Conservation (phyloP, 2,329 filamentous ascomycete genomes). For the Colletotrichum sp. region DNA sequence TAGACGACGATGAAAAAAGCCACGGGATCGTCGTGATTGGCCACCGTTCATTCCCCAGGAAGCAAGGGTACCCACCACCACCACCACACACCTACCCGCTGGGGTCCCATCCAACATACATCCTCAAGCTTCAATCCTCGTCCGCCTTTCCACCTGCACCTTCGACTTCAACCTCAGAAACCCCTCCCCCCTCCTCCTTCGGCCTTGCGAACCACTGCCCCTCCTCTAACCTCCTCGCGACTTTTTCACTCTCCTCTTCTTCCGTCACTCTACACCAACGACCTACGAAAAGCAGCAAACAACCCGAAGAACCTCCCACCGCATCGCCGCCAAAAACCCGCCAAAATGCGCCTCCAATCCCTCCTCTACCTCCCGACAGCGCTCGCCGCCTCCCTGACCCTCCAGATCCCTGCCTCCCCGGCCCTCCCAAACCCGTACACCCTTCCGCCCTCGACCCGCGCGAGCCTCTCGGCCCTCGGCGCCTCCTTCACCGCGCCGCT, state of each 20-base stretch:
- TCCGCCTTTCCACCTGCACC: background rate
- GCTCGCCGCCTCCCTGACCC: slow-evolving; percentile 46
- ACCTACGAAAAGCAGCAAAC: background rate
- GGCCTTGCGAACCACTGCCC: background rate
- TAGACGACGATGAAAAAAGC: background rate
- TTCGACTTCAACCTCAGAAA: background rate
- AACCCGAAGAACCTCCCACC: background rate
- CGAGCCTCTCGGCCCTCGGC: slow-evolving; percentile 56
- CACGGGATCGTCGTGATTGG: slow-evolving; percentile 9
- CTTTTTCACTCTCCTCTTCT: background rate
- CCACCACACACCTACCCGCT: background rate
- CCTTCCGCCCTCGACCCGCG: slow-evolving; percentile 71
- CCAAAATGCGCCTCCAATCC: slow-evolving; percentile 41
- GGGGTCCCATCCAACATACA: background rate
- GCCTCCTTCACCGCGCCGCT: slow-evolving; percentile 61
- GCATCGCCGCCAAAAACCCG: background rate
- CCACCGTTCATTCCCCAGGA: background rate
- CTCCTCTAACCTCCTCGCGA: background rate
- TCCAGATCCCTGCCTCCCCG: slow-evolving; percentile 45
- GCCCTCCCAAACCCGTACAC: slow-evolving; percentile 52
- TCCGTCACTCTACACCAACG: background rate
- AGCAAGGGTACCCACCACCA: background rate
- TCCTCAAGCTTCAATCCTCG: background rate
- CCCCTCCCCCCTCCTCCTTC: background rate
- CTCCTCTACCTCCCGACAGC: slow-evolving; percentile 37